Evolutionary conservation across 2,329 filamentous ascomycete genomes (phyloP).

Genomic region (Claviceps capensis): DNA sequence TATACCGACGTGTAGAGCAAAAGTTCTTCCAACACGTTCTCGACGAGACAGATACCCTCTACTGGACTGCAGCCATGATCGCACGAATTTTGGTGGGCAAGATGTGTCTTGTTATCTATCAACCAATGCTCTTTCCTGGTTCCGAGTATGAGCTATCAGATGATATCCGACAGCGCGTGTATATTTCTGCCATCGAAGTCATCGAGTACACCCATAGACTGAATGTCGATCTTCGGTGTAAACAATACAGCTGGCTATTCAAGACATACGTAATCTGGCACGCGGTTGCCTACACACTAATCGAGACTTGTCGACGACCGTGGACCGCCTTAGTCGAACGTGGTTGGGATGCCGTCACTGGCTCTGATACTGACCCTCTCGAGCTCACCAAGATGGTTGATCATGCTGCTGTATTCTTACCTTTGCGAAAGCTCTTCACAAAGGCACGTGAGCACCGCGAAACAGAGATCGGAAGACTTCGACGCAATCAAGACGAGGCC

Average conservation of each 20-base stretch:
- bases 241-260: slow-evolving; percentile 35
- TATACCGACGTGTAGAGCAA: slow-evolving; percentile 39
- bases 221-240: slow-evolving; percentile 40
- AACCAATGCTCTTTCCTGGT: slow-evolving; percentile 53
- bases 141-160: slow-evolving; percentile 41
- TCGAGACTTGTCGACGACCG: slow-evolving; percentile 31
- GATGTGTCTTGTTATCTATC: slow-evolving; percentile 64
- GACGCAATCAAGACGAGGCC: slow-evolving; percentile 33
- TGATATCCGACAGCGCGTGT: slow-evolving; percentile 54
- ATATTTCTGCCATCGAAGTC: slow-evolving; percentile 59
- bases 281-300: slow-evolving; percentile 33
- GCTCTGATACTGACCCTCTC: slow-evolving; percentile 23
- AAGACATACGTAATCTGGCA: slow-evolving; percentile 39
- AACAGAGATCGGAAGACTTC: slow-evolving; percentile 34
- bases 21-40: slow-evolving; percentile 40
- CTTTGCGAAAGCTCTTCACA: slow-evolving; percentile 38
- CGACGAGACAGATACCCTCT: slow-evolving; percentile 36
- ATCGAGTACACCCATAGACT: slow-evolving; percentile 55
- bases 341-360: slow-evolving; percentile 32
- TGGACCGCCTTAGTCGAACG: slow-evolving; percentile 37
- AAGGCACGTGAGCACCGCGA: slow-evolving; percentile 38
- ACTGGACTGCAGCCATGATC: slow-evolving; percentile 56
- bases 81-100: slow-evolving; percentile 62
- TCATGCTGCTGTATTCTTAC: slow-evolving; percentile 37
- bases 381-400: slow-evolving; percentile 31